phyloP scores from a whole-genome alignment of 208 protist species.

The Leishmania martiniquensis region DNA sequence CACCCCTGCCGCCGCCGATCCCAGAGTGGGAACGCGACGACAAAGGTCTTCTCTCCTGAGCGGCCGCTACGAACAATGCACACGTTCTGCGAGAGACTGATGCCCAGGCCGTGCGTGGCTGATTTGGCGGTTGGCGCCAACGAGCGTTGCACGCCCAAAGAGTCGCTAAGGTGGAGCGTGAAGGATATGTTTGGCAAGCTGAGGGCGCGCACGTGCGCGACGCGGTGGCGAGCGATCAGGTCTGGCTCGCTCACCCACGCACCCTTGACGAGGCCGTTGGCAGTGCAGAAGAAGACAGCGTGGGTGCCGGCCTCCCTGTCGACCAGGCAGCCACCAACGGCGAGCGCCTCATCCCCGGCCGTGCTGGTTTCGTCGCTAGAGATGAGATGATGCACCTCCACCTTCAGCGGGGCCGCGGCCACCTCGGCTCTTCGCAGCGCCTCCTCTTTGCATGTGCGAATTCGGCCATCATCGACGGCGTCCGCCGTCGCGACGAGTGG shows the following conservation, averaged over 20 bases:
- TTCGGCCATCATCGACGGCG: slow-evolving; percentile 31
- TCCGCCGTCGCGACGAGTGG: slow-evolving; percentile 24
- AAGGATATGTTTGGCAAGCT: slow-evolving; percentile 23
- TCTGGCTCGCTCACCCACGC: slow-evolving; percentile 66
- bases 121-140: slow-evolving; percentile 38
- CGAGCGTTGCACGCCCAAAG: slow-evolving; percentile 10
- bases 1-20: slow-evolving; percentile 46
- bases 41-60: slow-evolving; percentile 35
- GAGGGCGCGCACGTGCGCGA: slow-evolving; percentile 2
- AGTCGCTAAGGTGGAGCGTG: slow-evolving; percentile 31
- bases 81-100: slow-evolving; percentile 52
- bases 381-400: slow-evolving; percentile 27
- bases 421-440: slow-evolving; percentile 14
- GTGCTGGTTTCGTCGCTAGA: background rate
- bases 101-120: slow-evolving; percentile 40
- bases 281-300: slow-evolving; percentile 58
- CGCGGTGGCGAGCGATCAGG: slow-evolving; percentile 64
- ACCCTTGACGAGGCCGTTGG: slow-evolving; percentile 51
- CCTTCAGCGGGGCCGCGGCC: slow-evolving; percentile 5
- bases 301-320: slow-evolving; percentile 77
- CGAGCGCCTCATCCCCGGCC: slow-evolving; percentile 41
- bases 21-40: slow-evolving; percentile 75
- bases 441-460: slow-evolving; percentile 17
- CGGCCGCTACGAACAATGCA: slow-evolving; percentile 58
- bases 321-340: slow-evolving; percentile 45